Evolutionary conservation across 495 filamentous ascomycete genomes (phyloP), one percentile per base, ranked within the genome.

Genomic region (Amphirosellinia nigrospora): DNA sequence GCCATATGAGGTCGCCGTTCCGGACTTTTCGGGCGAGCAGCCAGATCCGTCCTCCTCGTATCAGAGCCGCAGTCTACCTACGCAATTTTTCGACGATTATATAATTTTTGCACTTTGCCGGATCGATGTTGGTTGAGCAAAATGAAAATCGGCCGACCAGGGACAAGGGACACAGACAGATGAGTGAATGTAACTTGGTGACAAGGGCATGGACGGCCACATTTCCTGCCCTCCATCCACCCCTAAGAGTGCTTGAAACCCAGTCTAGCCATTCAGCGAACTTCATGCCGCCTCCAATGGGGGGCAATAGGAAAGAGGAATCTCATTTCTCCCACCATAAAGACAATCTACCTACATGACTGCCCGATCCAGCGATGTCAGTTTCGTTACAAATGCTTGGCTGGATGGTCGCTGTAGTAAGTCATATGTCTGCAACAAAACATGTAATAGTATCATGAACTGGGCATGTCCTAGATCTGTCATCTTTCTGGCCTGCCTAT

Each of bases 391-490:
- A 26, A 39, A 53, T 2, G 45, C 63, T 65, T 65, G 63, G 63
- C 63, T 65, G 63, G 63, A 65, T 13, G 63, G 45, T 41, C 15
- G 32, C 19, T 41, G 63, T 65, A 65, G 63, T 65, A 65, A 65
- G 45, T 65, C 46, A 65, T 52, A 39, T 46, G 34, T 38, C 39
- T 52, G 46, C 32, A 53, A 65, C 13, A 52, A 53, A 34, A 65
- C 5, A 19, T 65, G 46, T 15, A 65, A 65, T 36, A 30, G 7
- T 32, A 50, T 21, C 28, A 15, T 19, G 28, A 48, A 46, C 4
- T 52, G 43, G 15, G 45, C 43, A 36, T 28, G 34, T 9, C 46
- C 21, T 16, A 21, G 34, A 48, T 43, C 60, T 50, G 43, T 64
- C 41, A 64, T 43, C 61, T 64, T n/a, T 36, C 43, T 52, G 32